These are phyloP conservation scores for Metschnikowia colocasiae DNA, from an alignment of 805 yeast species.

Conservation along the genomic window DNA sequence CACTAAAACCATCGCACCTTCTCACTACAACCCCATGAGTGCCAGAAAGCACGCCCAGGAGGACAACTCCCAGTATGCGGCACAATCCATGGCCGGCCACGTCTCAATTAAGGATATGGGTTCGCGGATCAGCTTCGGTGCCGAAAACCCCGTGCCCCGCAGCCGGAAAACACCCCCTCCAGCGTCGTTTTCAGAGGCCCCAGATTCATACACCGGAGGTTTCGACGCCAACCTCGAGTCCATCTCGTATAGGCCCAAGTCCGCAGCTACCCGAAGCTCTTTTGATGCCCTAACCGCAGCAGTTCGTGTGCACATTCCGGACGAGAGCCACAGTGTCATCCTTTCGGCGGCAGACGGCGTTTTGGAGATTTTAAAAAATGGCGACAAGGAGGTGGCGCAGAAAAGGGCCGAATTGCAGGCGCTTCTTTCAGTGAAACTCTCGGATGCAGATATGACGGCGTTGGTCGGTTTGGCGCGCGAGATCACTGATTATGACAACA, in stretches of 20 bases:
- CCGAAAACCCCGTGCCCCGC: constrained; percentile 11
- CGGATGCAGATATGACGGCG: constrained; percentile 45
- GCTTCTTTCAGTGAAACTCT: constrained; percentile 38
- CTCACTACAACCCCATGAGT: background rate
- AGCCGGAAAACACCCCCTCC: background rate
- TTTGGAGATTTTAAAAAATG: constrained; percentile 52
- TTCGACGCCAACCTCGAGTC: constrained; percentile 35
- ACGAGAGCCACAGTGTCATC: constrained; percentile 71
- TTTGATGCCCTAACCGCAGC: constrained; percentile 60
- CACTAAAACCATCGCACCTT: constrained; percentile 2
- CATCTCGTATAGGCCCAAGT: constrained; percentile 61
- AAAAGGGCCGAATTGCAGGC: constrained; percentile 51
- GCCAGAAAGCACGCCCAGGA: constrained; percentile 22
- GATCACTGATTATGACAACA: constrained; percentile 50
- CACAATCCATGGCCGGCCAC: constrained; percentile 68
- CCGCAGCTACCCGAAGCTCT: constrained; percentile 44
- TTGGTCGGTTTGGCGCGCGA: constrained; percentile 41
- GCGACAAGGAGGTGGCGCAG: constrained; percentile 36
- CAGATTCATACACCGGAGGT: background rate
- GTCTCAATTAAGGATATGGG: constrained; percentile 74
- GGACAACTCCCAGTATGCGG: constrained; percentile 49
- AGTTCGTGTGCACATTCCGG: constrained; percentile 58
- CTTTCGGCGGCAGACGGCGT: constrained; percentile 68
- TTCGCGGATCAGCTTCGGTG: constrained; percentile 31
- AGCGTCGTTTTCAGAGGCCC: background rate